These are phyloP conservation scores for Dactylellina cionopaga DNA, from an alignment of 2,329 filamentous ascomycete species.

Conservation along the genomic window DNA sequence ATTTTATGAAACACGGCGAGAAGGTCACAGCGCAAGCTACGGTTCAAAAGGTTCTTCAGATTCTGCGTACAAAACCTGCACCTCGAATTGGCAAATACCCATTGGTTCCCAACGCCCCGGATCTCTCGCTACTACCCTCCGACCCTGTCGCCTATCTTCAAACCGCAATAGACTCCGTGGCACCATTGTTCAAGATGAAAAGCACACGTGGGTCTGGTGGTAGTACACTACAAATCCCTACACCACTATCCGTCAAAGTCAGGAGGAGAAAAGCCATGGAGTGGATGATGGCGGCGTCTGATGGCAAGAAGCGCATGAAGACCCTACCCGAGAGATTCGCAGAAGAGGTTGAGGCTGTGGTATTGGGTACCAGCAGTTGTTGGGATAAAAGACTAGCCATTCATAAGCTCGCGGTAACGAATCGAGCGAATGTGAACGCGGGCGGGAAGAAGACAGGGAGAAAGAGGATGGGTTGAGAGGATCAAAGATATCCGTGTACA, in stretches of 20 bases:
- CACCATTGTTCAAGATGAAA: slow-evolving; percentile 83
- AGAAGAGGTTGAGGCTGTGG: slow-evolving; percentile 72
- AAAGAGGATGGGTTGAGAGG: slow-evolving; percentile 4
- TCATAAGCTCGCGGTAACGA: slow-evolving; percentile 46
- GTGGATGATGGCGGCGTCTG: slow-evolving; percentile 89
- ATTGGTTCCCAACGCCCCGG: slow-evolving; percentile 79
- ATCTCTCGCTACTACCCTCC: slow-evolving; percentile 80
- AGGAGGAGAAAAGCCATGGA: slow-evolving; percentile 79
- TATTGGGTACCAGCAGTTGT: slow-evolving; percentile 82
- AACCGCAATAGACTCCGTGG: slow-evolving; percentile 89
- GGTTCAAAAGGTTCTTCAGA: slow-evolving; percentile 60
- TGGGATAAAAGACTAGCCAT: slow-evolving; percentile 80
- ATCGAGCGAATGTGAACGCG: slow-evolving; percentile 40
- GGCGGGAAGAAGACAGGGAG: background rate
- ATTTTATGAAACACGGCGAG: slow-evolving; percentile 92
- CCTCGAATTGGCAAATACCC: slow-evolving; percentile 77
- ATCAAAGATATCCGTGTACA: background rate
- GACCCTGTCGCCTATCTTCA: slow-evolving; percentile 91
- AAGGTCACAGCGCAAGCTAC: slow-evolving; percentile 82
- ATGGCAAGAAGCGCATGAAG: slow-evolving; percentile 73
- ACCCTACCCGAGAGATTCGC: slow-evolving; percentile 59
- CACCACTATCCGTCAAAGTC: slow-evolving; percentile 78
- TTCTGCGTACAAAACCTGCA: slow-evolving; percentile 83
- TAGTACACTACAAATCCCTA: slow-evolving; percentile 80
- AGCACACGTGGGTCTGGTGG: slow-evolving; percentile 83